A percentile compares a stretch with the other conserved stretches of the same genome.
These are phyloP conservation scores for Flaveria floridana DNA, from an alignment of 140 eudicot genomes.

Conservation along the genomic window DNA sequence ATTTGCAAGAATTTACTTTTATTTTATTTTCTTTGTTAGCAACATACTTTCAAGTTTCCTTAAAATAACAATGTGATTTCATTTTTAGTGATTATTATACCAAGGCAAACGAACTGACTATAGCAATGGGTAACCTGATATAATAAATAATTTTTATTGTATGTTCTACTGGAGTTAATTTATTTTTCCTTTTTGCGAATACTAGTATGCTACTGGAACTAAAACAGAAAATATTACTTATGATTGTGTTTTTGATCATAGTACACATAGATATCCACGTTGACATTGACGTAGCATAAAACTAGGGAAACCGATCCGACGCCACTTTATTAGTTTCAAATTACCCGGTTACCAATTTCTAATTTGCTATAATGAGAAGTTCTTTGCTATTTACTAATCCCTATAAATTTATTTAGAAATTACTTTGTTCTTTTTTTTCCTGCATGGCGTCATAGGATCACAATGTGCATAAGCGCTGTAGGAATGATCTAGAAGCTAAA, in stretches of 20 bases:
- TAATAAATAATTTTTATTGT: neutral
- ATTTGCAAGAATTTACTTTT: neutral
- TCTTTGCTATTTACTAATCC: neutral
- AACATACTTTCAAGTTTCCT: neutral
- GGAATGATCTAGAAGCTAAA: slow-evolving; percentile 41
- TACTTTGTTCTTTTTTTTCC: neutral
- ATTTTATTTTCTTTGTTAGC: neutral
- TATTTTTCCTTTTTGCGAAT: neutral
- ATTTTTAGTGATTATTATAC: neutral
- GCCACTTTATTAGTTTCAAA: neutral
- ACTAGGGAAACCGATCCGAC: neutral
- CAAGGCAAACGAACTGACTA: neutral
- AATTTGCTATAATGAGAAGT: neutral
- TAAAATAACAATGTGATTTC: neutral
- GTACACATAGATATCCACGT: neutral
- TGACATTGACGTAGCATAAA: neutral
- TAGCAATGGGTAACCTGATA: neutral
- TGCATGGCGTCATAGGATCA: slow-evolving; percentile 37
- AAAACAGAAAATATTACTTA: neutral
- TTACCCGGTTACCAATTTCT: neutral
- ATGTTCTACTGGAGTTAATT: neutral
- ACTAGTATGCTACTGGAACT: neutral
- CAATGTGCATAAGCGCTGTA: slow-evolving; percentile 32
- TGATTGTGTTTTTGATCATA: neutral
- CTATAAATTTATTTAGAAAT: neutral